Percentiles rank a stretch among this genome's conserved stretches.
These are phyloP conservation scores for Eutypella sp. DNA, from an alignment of 2,329 filamentous ascomycete species.

Conservation along the genomic window DNA sequence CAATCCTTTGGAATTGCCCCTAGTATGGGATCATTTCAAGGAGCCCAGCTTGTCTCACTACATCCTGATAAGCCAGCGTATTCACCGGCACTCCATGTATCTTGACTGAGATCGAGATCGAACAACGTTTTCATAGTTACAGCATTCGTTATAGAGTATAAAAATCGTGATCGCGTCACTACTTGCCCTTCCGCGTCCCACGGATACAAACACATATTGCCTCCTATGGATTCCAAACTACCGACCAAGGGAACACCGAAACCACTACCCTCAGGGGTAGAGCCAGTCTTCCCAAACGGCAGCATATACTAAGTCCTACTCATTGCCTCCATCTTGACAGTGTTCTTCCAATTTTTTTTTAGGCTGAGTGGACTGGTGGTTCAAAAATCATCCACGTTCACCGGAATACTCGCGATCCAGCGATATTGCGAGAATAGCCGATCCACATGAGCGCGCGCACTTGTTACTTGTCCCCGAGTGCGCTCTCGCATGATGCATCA, in stretches of 20 bases:
- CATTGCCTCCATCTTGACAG: too few relatives aligned
- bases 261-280: too few relatives aligned
- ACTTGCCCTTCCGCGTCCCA: neutral
- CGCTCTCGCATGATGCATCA: conserved; percentile 12
- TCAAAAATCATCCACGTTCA: neutral
- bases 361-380: neutral
- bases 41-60: neutral
- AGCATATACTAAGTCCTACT: too few relatives aligned
- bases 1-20: neutral
- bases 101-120: too few relatives aligned
- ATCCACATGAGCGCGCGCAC: conserved; percentile 9
- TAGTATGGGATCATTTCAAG: neutral
- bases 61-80: neutral
- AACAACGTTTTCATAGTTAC: neutral
- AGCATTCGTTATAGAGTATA: neutral
- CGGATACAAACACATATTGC: neutral
- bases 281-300: too few relatives aligned
- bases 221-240: neutral
- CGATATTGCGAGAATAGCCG: neutral
- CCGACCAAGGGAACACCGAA: neutral
- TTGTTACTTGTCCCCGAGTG: conserved; percentile 12
- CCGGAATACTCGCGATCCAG: neutral
- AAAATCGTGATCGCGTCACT: neutral
- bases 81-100: too few relatives aligned
- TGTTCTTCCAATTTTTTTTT: too few relatives aligned